Percentiles rank a stretch among this genome's conserved stretches.
Evolutionary conservation across 305 asterid species (phyloP).

Genomic region (Solanum hybrid): DNA sequence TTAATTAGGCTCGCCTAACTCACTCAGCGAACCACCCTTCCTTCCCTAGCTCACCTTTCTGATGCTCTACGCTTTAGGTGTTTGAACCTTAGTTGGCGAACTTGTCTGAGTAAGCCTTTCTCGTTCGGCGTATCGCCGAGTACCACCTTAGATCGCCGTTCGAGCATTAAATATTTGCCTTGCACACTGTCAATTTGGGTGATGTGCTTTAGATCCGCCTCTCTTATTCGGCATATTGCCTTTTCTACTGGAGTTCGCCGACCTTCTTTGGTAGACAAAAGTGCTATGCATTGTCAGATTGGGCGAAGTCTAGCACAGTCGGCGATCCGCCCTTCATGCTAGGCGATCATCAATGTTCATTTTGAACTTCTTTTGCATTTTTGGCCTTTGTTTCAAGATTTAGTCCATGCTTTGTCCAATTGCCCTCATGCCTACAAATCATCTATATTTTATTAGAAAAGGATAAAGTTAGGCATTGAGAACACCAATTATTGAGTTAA

Average conservation of each 20-base stretch:
- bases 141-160: neutral
- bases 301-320: neutral
- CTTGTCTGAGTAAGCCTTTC: neutral
- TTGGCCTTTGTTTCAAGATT: too few species aligned
- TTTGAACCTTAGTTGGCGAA: neutral
- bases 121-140: too few species aligned
- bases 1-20: neutral
- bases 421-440: neutral
- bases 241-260: neutral
- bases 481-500: neutral
- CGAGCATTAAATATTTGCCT: neutral
- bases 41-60: too few species aligned
- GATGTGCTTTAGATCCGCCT: neutral
- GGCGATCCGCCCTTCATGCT: neutral
- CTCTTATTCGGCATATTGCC: too few species aligned
- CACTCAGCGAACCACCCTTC: neutral
- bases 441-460: too few species aligned
- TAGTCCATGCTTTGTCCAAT: neutral
- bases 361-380: too few species aligned
- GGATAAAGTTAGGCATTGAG: neutral
- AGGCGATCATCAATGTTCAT: neutral
- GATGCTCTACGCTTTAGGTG: neutral
- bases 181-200: neutral
- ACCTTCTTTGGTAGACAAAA: too few species aligned
- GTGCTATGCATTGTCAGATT: neutral